phyloP scores from a whole-genome alignment of 768 basidiomycete species.

The Leccinum incarnatum region DNA sequence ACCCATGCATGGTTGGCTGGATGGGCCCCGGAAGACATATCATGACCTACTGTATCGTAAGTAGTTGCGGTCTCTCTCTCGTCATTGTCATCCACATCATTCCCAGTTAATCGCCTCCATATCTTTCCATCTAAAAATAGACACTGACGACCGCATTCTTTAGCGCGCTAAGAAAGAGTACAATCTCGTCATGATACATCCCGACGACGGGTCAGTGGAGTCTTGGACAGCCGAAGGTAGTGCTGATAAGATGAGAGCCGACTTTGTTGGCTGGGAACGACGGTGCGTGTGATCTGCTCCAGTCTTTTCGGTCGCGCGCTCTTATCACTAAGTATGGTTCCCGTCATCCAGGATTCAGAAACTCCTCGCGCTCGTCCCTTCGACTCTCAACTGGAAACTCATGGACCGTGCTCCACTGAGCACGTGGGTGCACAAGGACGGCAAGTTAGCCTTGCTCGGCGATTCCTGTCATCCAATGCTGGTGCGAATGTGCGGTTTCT shows the following conservation, averaged over 20 bases:
- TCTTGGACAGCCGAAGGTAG: conserved; percentile 45
- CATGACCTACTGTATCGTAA: conserved; percentile 45
- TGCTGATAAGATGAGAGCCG: conserved; percentile 44
- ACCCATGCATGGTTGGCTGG: conserved; percentile 55
- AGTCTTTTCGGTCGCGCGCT: neutral
- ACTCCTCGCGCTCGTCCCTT: conserved; percentile 43
- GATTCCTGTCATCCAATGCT: conserved; percentile 61
- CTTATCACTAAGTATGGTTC: neutral
- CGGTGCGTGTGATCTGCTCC: conserved; percentile 30
- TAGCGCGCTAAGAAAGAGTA: conserved; percentile 40
- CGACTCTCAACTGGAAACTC: conserved; percentile 46
- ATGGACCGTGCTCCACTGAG: conserved; percentile 47
- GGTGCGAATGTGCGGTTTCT: conserved; percentile 13
- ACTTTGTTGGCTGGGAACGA: conserved; percentile 49
- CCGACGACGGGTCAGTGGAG: conserved; percentile 39
- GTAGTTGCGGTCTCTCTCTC: conserved; percentile 6
- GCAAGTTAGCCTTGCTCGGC: conserved; percentile 46
- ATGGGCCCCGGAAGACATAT: conserved; percentile 51
- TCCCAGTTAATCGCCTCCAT: neutral
- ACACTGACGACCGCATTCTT: neutral
- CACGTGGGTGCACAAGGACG: conserved; percentile 47
- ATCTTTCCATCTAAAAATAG: neutral
- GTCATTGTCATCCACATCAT: neutral
- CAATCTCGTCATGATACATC: conserved; percentile 45
- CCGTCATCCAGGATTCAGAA: conserved; percentile 39